These are phyloP conservation scores for Mortierella antarctica DNA, from an alignment of 192 early-diverging fungal genomes.

Conservation along the genomic window DNA sequence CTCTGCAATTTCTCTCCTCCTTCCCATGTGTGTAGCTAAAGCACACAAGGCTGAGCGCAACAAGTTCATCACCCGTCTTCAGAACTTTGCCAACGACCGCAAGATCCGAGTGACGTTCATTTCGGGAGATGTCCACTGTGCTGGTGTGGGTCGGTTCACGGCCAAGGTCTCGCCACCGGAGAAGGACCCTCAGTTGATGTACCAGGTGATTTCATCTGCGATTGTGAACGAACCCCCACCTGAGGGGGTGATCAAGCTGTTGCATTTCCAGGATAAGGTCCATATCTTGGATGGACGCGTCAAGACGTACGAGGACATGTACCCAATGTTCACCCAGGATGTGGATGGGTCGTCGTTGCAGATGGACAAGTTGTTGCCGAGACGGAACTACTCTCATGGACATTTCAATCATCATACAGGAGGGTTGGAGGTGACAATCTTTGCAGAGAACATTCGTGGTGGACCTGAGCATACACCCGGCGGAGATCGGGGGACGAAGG, in stretches of 20 bases:
- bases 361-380: conserved; percentile 46
- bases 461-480: conserved; percentile 46
- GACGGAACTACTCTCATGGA: conserved; percentile 53
- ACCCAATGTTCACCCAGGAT: conserved; percentile 57
- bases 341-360: conserved; percentile 52
- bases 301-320: conserved; percentile 61
- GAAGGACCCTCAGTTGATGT: conserved; percentile 79
- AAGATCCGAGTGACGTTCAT: conserved; percentile 83
- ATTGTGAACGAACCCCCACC: conserved; percentile 73
- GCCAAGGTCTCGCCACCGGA: conserved; percentile 58
- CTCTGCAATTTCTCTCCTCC: conserved; percentile 4
- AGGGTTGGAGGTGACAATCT: conserved; percentile 35
- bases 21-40: conserved; percentile 56
- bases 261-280: conserved; percentile 53
- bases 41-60: conserved; percentile 80
- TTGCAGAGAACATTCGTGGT: conserved; percentile 48
- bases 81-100: conserved; percentile 70
- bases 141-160: conserved; percentile 41
- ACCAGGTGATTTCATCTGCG: conserved; percentile 83
- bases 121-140: conserved; percentile 82
- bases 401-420: conserved; percentile 34
- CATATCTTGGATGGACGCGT: conserved; percentile 43
- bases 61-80: conserved; percentile 71
- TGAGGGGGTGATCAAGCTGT: conserved; percentile 33
- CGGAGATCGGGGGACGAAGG: conserved; percentile 35